Conservation (phyloP, 495 filamentous ascomycete species). For the Usnea hakonensis region DNA sequence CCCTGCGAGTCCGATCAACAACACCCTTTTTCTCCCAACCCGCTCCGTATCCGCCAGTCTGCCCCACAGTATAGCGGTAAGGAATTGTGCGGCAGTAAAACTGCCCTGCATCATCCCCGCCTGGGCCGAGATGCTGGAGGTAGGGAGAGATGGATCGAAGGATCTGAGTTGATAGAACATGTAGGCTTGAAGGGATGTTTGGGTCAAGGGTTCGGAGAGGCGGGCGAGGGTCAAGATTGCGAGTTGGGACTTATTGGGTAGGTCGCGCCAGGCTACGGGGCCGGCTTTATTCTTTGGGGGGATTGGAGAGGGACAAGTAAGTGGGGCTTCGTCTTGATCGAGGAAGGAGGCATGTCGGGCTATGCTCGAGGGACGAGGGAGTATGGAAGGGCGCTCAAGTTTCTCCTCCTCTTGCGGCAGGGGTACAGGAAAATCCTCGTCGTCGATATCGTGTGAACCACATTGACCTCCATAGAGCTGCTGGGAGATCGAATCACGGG, state of each 20-base stretch:
- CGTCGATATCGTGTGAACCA: neutral
- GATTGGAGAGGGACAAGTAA: neutral
- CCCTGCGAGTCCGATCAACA: constrained; percentile 66
- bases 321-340: constrained; percentile 8
- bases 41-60: constrained; percentile 61
- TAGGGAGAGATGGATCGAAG: constrained; percentile 55
- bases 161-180: constrained; percentile 75
- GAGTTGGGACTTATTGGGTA: constrained; percentile 70
- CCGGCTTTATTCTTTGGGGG: constrained; percentile 27
- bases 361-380: constrained; percentile 13
- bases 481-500: neutral
- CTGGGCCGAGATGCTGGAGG: constrained; percentile 64
- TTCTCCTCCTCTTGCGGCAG: neutral
- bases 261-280: constrained; percentile 56
- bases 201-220: constrained; percentile 40
- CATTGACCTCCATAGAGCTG: neutral
- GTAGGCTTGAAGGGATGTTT: constrained; percentile 50
- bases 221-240: constrained; percentile 65
- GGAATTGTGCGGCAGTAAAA: constrained; percentile 76
- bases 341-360: constrained; percentile 10
- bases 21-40: constrained; percentile 66
- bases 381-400: constrained; percentile 5
- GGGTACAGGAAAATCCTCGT: neutral
- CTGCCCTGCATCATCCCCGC: constrained; percentile 70
- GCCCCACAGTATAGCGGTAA: constrained; percentile 82